Conservation (phyloP, 2,329 filamentous ascomycete species). For the Talaromyces albobiverticillius region DNA sequence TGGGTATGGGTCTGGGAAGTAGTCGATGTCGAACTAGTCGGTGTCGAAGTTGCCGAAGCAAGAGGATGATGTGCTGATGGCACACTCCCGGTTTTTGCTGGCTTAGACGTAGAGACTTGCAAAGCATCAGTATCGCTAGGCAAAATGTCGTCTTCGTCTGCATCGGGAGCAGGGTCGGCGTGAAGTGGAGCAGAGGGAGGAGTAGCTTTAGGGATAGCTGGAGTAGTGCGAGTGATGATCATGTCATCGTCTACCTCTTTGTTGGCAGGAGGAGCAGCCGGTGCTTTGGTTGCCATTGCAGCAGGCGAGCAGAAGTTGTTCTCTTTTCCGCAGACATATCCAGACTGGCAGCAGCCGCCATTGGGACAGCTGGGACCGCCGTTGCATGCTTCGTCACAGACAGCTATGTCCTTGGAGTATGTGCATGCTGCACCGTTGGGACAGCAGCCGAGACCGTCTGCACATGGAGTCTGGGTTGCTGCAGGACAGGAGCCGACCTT, state of each 20-base stretch:
- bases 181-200: neutral
- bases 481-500: conserved; percentile 12
- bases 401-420: conserved; percentile 8
- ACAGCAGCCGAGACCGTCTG: conserved; percentile 14
- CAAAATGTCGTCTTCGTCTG: too few species aligned
- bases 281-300: neutral
- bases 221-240: neutral
- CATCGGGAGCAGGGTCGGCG: neutral
- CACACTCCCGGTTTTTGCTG: neutral
- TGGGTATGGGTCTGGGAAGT: too few species aligned
- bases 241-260: neutral
- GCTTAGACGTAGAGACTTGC: too few species aligned
- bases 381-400: conserved; percentile 12
- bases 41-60: neutral
- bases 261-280: neutral
- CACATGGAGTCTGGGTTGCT: conserved; percentile 10
- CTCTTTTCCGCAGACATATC: conserved; percentile 11
- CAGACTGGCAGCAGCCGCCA: conserved; percentile 14
- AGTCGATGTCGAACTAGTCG: too few species aligned
- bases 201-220: neutral
- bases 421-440: conserved; percentile 13
- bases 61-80: neutral
- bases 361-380: conserved; percentile 9
- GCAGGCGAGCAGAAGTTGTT: conserved; percentile 15
- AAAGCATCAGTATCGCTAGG: too few species aligned